phyloP scores from a whole-genome alignment of 106 monocot species.

The Allium sativum region DNA sequence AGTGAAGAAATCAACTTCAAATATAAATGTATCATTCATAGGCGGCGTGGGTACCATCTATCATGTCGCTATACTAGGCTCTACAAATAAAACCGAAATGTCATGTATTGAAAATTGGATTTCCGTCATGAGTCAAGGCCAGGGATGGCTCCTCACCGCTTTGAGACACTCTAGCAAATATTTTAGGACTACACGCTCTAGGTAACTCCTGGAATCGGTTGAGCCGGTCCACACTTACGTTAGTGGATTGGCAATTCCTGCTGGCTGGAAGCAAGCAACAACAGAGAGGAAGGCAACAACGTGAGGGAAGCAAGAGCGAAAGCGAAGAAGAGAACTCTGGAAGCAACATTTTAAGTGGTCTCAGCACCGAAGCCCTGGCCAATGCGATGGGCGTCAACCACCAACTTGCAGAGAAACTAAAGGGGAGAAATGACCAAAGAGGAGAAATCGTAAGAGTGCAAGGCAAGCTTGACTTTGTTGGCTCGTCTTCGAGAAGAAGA shows the following conservation, averaged over 20 bases:
- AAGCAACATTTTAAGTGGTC: slow-evolving; percentile 28
- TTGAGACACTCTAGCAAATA: too few species aligned
- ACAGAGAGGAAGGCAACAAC: neutral
- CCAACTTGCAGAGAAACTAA: slow-evolving; percentile 29
- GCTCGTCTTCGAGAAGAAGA: neutral
- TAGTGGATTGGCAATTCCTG: slow-evolving; percentile 25
- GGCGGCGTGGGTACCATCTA: too few species aligned
- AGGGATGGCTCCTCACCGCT: too few species aligned
- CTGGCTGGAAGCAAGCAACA: slow-evolving; percentile 25
- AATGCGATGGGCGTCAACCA: slow-evolving; percentile 24
- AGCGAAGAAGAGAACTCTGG: neutral
- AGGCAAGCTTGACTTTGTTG: neutral
- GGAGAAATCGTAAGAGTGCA: slow-evolving; percentile 33
- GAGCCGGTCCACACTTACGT: too few species aligned
- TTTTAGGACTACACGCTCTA: too few species aligned
- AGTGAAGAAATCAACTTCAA: too few species aligned
- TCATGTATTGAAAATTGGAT: too few species aligned
- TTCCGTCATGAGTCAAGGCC: too few species aligned
- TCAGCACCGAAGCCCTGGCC: slow-evolving; percentile 21
- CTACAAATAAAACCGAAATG: too few species aligned
- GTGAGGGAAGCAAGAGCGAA: neutral
- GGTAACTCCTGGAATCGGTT: too few species aligned
- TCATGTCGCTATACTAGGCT: too few species aligned
- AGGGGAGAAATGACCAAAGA: slow-evolving; percentile 20
- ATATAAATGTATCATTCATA: too few species aligned